A percentile compares a stretch with the other conserved stretches of the same genome.
These are phyloP conservation scores for Saccharum spontaneum DNA, from an alignment of 176 grass and related monocot species.

Conservation along the genomic window DNA sequence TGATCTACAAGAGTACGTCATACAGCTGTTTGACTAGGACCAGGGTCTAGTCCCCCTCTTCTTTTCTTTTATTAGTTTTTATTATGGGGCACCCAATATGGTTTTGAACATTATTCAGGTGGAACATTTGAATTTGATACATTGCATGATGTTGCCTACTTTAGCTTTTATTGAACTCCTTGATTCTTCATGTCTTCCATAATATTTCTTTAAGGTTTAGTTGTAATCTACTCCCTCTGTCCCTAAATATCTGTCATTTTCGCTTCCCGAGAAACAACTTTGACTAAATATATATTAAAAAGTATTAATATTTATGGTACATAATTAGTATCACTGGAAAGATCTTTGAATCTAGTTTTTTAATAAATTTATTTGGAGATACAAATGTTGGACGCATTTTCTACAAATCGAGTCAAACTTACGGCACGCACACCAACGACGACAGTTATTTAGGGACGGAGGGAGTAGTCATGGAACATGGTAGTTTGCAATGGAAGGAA, in stretches of 20 bases:
- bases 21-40: constrained; percentile 9
- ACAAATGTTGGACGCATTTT: too few relatives aligned
- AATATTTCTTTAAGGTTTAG: neutral
- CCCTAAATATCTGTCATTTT: too few relatives aligned
- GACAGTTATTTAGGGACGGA: too few relatives aligned
- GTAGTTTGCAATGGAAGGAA: constrained; percentile 5
- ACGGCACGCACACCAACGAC: too few relatives aligned
- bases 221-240: neutral
- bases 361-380: too few relatives aligned
- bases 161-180: neutral
- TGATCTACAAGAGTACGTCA: neutral
- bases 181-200: neutral
- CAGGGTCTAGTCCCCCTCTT: neutral
- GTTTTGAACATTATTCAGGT: neutral
- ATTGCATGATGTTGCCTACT: neutral
- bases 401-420: too few relatives aligned
- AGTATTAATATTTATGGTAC: too few relatives aligned
- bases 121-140: neutral
- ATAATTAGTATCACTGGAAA: too few relatives aligned
- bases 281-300: too few relatives aligned
- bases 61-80: neutral
- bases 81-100: neutral
- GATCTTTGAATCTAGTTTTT: too few relatives aligned
- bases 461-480: neutral
- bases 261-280: too few relatives aligned